These are phyloP conservation scores for Cystobasidium onofrii DNA, from an alignment of 768 basidiomycete species.

Conservation along the genomic window DNA sequence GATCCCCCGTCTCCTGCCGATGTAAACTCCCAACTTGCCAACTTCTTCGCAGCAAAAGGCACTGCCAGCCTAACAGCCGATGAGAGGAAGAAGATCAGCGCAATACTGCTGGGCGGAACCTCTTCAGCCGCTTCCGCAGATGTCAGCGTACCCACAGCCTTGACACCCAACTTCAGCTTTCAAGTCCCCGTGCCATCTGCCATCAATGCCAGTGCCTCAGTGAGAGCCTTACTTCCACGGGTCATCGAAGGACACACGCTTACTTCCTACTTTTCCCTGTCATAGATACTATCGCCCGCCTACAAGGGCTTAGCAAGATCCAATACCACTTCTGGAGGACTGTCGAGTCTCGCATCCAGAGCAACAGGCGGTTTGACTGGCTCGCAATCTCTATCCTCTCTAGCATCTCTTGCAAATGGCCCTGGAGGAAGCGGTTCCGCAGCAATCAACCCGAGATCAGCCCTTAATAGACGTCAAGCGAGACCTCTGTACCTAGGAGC, in stretches of 20 bases:
- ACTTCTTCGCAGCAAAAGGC: slow-evolving; percentile 29
- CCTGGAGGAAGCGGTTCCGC: not conserved
- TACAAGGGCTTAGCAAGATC: not conserved
- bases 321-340: not conserved
- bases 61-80: slow-evolving; percentile 17
- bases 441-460: slow-evolving; percentile 20
- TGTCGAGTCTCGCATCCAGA: not conserved
- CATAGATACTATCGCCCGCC: slow-evolving; percentile 7
- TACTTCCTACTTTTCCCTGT: not conserved
- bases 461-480: not conserved
- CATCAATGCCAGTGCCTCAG: slow-evolving; percentile 7
- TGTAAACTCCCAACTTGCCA: slow-evolving; percentile 18
- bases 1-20: not conserved
- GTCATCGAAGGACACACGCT: not conserved
- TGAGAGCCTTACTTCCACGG: not conserved
- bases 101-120: slow-evolving; percentile 12
- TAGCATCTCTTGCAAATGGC: not conserved
- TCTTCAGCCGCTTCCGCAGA: not conserved
- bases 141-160: slow-evolving; percentile 9
- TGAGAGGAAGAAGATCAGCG: slow-evolving; percentile 14
- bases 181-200: not conserved
- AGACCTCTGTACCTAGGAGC: slow-evolving; percentile 27
- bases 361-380: slow-evolving; percentile 17
- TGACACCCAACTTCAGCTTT: slow-evolving; percentile 27
- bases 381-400: slow-evolving; percentile 22